phyloP scores from a whole-genome alignment of 179 eudicot genomes.

The Dionaea muscipula region DNA sequence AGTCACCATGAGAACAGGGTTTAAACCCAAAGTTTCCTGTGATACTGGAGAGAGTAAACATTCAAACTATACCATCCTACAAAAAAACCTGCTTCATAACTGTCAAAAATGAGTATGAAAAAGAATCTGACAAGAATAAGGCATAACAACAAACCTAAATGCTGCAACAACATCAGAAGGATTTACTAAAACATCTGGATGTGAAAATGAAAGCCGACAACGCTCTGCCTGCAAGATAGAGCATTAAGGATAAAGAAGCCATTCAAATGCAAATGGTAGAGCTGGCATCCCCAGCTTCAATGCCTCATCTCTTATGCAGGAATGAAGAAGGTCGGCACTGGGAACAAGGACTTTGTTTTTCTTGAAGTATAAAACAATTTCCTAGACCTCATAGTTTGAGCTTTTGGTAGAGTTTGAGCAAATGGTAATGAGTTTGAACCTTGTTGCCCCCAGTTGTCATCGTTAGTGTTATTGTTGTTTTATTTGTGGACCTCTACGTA shows the following conservation, averaged over 20 bases:
- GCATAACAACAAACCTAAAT: conserved; percentile 37
- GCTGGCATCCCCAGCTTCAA: not conserved
- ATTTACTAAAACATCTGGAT: conserved; percentile 40
- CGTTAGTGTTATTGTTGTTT: too few relatives aligned
- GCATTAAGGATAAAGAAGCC: not conserved
- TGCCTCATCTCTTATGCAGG: not conserved
- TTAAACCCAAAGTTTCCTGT: conserved; percentile 76
- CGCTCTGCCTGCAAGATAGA: conserved; percentile 61
- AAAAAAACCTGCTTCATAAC: not conserved
- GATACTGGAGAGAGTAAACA: conserved; percentile 45
- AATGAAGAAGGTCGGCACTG: not conserved
- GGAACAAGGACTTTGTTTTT: too few relatives aligned
- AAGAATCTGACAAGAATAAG: not conserved
- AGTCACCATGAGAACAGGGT: conserved; percentile 81
- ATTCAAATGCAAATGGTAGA: not conserved
- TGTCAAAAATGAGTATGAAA: not conserved
- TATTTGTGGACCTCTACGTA: too few relatives aligned
- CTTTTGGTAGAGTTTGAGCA: too few relatives aligned
- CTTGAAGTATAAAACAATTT: too few relatives aligned
- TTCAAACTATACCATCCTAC: conserved; percentile 4
- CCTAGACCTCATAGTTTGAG: too few relatives aligned
- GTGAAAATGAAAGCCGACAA: conserved; percentile 85
- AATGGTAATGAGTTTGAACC: too few relatives aligned
- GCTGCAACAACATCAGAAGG: conserved; percentile 65
- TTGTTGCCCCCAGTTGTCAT: too few relatives aligned